These are phyloP conservation scores for Cynanchum wilfordii DNA, from an alignment of 257 asterid genomes.

Conservation along the genomic window DNA sequence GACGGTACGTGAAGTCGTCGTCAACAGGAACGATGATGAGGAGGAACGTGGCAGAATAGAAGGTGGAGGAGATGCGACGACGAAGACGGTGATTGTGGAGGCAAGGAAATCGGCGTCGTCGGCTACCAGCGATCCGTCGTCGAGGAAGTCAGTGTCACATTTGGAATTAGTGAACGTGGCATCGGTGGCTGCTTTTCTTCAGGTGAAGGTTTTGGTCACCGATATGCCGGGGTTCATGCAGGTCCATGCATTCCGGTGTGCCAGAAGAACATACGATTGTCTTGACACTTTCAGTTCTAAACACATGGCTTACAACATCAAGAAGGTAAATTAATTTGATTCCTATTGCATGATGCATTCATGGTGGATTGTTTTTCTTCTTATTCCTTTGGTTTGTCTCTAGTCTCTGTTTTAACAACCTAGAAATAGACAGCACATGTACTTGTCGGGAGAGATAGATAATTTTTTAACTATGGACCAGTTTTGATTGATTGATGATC, in stretches of 20 bases:
- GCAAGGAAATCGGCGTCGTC: conserved; percentile 39
- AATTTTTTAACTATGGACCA: too few relatives aligned
- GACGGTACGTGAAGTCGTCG: conserved; percentile 33
- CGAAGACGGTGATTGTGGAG: conserved; percentile 9
- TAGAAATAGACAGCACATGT: conserved; percentile 8
- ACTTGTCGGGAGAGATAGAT: conserved; percentile 4
- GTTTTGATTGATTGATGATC: too few relatives aligned
- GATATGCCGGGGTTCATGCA: conserved; percentile 82
- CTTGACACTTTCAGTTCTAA: conserved; percentile 60
- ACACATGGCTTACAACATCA: conserved; percentile 55
- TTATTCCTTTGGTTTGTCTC: background rate
- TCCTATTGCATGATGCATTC: too few relatives aligned
- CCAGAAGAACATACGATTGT: conserved; percentile 46
- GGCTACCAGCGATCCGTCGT: conserved; percentile 17
- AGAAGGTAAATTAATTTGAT: conserved; percentile 38
- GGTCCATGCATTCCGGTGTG: conserved; percentile 62
- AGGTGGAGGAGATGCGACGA: conserved; percentile 11
- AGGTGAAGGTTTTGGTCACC: conserved; percentile 53
- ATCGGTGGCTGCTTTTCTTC: conserved; percentile 42
- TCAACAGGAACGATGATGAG: background rate
- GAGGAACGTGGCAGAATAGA: conserved; percentile 2
- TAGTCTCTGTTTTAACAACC: too few relatives aligned
- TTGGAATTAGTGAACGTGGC: conserved; percentile 34
- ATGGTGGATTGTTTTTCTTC: too few relatives aligned
- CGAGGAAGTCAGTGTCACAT: conserved; percentile 40